Conservation (phyloP, 176 grass and related monocot genomes). For the Avena insularis region DNA sequence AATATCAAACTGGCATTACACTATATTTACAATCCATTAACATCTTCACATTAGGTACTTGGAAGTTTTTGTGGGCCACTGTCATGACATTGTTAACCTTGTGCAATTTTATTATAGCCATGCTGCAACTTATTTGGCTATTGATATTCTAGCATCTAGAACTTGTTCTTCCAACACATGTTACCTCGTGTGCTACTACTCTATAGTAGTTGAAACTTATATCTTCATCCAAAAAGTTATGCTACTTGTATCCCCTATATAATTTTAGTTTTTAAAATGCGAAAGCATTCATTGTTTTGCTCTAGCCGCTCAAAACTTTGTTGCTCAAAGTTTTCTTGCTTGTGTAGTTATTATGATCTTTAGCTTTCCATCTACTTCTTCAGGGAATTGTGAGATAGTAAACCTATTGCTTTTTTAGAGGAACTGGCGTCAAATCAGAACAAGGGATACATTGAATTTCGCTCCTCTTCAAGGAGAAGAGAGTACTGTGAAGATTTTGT, state of each 20-base stretch:
- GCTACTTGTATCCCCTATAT: neutral
- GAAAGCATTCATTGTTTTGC: neutral
- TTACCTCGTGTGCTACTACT: no score
- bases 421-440: conserved; percentile 21
- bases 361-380: neutral
- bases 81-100: no score
- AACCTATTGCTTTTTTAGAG: conserved; percentile 35
- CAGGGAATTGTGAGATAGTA: conserved; percentile 42
- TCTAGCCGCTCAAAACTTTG: neutral
- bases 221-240: neutral
- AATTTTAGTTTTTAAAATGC: neutral
- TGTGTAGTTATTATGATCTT: neutral
- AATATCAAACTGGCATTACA: neutral
- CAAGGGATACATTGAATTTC: conserved; percentile 6
- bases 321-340: neutral
- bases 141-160: neutral
- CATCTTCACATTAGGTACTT: neutral
- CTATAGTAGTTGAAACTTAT: no score
- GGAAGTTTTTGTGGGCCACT: no score
- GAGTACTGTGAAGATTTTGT: neutral
- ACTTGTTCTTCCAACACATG: neutral
- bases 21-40: neutral
- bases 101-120: no score
- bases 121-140: no score
- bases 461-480: neutral